Percentiles rank a stretch among this genome's conserved stretches.
phyloP scores from a whole-genome alignment of 306 rosid genomes.

The Sphenostylis stenocarpa region DNA sequence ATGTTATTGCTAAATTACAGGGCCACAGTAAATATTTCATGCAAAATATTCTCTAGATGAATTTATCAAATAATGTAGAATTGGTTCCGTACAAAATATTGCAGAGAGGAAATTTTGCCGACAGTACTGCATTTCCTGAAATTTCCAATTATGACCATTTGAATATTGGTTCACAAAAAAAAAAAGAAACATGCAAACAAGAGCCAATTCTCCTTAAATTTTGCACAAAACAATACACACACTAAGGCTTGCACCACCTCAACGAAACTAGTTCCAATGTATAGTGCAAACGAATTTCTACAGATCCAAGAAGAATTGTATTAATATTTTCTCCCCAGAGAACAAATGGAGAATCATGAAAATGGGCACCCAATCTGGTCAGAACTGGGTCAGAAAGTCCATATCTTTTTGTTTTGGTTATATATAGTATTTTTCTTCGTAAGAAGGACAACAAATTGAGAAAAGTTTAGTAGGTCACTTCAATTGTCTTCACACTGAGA shows the following conservation, averaged over 20 bases:
- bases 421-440: not conserved
- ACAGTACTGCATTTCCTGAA: slow-evolving; percentile 38
- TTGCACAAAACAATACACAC: not conserved
- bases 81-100: slow-evolving; percentile 18
- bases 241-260: slow-evolving; percentile 5
- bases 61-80: slow-evolving; percentile 22
- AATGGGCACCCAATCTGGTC: slow-evolving; percentile 38
- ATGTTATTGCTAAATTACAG: not conserved
- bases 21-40: not conserved
- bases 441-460: slow-evolving; percentile 10
- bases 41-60: slow-evolving; percentile 16
- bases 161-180: slow-evolving; percentile 35
- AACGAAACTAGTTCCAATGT: slow-evolving; percentile 39
- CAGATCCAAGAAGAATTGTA: slow-evolving; percentile 51
- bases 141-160: slow-evolving; percentile 18
- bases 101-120: slow-evolving; percentile 16
- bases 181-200: slow-evolving; percentile 33
- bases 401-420: not conserved
- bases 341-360: slow-evolving; percentile 40
- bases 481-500: slow-evolving; percentile 22
- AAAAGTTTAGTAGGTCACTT: slow-evolving; percentile 43
- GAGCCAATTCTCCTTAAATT: not conserved
- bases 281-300: slow-evolving; percentile 36
- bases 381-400: slow-evolving; percentile 19
- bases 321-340: not conserved